Evolutionary conservation across 345 rosid genomes (phyloP).

Genomic region (Populus alba): DNA sequence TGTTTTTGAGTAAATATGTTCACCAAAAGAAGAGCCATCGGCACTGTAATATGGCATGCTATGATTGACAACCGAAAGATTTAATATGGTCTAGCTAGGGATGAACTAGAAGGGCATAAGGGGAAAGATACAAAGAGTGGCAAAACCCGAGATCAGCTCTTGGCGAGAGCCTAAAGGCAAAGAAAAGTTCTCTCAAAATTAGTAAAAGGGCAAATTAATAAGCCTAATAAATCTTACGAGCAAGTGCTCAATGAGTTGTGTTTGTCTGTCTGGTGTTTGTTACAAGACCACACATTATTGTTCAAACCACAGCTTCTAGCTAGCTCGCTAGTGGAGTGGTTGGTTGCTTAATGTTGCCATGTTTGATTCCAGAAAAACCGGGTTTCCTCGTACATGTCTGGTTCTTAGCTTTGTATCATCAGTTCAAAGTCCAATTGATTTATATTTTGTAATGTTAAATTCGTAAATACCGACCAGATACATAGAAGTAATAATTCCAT

Average conservation of each 20-base stretch:
- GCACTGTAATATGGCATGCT: not conserved
- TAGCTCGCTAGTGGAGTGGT: slow-evolving; percentile 50
- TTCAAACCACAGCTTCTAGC: slow-evolving; percentile 11
- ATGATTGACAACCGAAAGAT: slow-evolving; percentile 18
- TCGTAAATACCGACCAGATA: not conserved
- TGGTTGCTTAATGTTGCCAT: slow-evolving; percentile 47
- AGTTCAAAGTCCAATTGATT: not conserved
- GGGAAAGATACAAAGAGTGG: not conserved
- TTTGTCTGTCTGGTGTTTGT: slow-evolving; percentile 33
- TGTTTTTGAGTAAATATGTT: slow-evolving; percentile 7
- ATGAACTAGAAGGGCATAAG: not conserved
- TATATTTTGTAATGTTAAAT: not conserved
- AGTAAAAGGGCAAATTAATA: slow-evolving; percentile 15
- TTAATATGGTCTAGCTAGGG: not conserved
- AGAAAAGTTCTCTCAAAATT: slow-evolving; percentile 35
- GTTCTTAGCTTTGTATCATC: not conserved
- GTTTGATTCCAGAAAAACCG: slow-evolving; percentile 54
- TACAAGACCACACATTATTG: slow-evolving; percentile 10
- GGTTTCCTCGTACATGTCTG: slow-evolving; percentile 39
- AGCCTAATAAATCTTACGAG: not conserved
- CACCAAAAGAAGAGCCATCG: slow-evolving; percentile 14
- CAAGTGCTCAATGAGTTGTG: slow-evolving; percentile 50
- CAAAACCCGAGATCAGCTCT: slow-evolving; percentile 21
- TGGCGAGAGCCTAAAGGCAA: slow-evolving; percentile 21
- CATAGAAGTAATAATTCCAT: not conserved